Conservation (phyloP, 2,329 filamentous ascomycete species). For the Sphaerulina populicola region DNA sequence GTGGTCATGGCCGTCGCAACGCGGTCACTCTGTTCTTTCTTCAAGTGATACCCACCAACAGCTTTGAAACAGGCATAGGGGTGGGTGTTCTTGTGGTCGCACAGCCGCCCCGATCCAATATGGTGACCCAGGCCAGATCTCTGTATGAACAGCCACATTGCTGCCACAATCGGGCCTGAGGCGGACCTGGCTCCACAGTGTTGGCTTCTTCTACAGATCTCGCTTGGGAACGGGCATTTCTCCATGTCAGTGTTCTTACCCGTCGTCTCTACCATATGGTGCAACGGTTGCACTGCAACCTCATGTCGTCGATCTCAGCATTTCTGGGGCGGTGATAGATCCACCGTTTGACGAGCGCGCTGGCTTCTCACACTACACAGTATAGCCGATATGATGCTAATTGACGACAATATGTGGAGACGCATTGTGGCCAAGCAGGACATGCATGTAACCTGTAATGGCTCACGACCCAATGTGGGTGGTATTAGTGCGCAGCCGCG, state of each 20-base stretch:
- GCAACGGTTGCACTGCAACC: too few relatives aligned
- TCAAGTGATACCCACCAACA: neutral
- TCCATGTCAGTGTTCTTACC: neutral
- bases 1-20: neutral
- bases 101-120: neutral
- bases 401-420: neutral
- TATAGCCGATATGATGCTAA: neutral
- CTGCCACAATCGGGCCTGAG: neutral
- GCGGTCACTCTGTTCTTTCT: neutral
- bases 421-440: too few relatives aligned
- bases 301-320: neutral
- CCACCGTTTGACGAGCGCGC: neutral
- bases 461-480: too few relatives aligned
- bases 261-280: neutral
- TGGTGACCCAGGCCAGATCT: slow-evolving; percentile 3
- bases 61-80: neutral
- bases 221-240: neutral
- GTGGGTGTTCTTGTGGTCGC: neutral
- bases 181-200: slow-evolving; percentile 6
- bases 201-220: neutral
- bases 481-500: too few relatives aligned
- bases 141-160: neutral
- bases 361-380: neutral
- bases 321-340: neutral
- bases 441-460: too few relatives aligned